A percentile compares a stretch with the other conserved stretches of the same genome.
phyloP scores from a whole-genome alignment of 139 green algal species.

The Dunaliella sp. region DNA sequence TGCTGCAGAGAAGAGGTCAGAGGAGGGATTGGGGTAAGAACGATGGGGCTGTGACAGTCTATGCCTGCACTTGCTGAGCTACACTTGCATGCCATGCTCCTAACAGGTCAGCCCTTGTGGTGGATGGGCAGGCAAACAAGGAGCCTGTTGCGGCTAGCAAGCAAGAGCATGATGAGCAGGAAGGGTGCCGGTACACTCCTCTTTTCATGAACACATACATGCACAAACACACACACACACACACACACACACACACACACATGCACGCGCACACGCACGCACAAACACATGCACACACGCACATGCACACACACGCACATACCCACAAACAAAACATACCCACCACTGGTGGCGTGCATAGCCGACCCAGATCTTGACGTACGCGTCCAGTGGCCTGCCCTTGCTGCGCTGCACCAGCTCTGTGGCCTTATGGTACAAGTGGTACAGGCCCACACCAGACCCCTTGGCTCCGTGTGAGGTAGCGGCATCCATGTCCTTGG shows the following conservation, averaged over 20 bases:
- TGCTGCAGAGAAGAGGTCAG: too few relatives aligned
- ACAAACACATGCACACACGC: background rate
- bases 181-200: too few relatives aligned
- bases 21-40: too few relatives aligned
- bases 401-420: conserved; percentile 59
- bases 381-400: conserved; percentile 57
- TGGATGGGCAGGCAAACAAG: too few relatives aligned
- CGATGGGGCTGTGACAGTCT: too few relatives aligned
- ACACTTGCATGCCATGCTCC: too few relatives aligned
- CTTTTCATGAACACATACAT: background rate
- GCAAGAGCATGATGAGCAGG: too few relatives aligned
- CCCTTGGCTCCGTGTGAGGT: background rate
- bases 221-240: background rate
- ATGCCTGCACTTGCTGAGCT: too few relatives aligned
- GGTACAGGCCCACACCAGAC: conserved; percentile 42
- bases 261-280: background rate
- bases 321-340: too few relatives aligned
- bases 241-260: background rate
- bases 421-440: conserved; percentile 72
- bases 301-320: too few relatives aligned
- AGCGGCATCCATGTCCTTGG: background rate
- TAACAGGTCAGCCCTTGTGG: too few relatives aligned
- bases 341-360: conserved; percentile 75
- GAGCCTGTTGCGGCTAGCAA: too few relatives aligned
- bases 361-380: conserved; percentile 76